These are phyloP conservation scores for Hypoxylon intermedium DNA, from an alignment of 495 filamentous ascomycete species.

Conservation along the genomic window DNA sequence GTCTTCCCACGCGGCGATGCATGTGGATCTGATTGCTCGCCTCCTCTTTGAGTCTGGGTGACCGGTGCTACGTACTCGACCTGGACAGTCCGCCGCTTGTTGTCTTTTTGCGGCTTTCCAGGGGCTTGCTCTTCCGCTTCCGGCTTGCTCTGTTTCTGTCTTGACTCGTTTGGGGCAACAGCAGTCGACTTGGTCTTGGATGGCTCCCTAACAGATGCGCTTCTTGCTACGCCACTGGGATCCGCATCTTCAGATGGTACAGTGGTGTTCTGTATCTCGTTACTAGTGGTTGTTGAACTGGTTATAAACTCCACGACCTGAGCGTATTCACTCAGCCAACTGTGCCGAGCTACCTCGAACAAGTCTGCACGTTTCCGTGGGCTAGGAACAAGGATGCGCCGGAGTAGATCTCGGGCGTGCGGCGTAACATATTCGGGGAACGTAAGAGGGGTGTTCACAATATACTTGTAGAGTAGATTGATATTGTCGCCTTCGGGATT, in stretches of 20 bases:
- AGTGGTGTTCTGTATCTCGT: constrained; percentile 84
- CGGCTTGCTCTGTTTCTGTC: constrained; percentile 76
- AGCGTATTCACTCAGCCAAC: constrained; percentile 95
- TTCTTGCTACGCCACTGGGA: constrained; percentile 73
- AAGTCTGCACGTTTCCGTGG: constrained; percentile 93
- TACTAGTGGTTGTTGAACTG: constrained; percentile 86
- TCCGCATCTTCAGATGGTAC: constrained; percentile 72
- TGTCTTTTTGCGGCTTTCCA: constrained; percentile 72
- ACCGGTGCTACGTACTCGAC: constrained; percentile 96
- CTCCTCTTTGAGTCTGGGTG: constrained; percentile 72
- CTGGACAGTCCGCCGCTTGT: constrained; percentile 93
- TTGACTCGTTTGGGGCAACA: constrained; percentile 69
- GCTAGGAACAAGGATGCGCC: constrained; percentile 94
- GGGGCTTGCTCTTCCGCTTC: constrained; percentile 70
- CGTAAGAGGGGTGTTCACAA: constrained; percentile 94
- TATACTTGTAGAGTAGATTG: constrained; percentile 99
- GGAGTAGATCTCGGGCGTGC: constrained; percentile 89
- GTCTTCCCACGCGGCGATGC: constrained; percentile 49
- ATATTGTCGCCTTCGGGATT: constrained; percentile 99
- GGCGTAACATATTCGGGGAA: constrained; percentile 99
- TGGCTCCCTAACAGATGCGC: constrained; percentile 90
- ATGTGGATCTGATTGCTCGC: constrained; percentile 44
- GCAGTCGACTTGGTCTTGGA: constrained; percentile 68
- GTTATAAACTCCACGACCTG: constrained; percentile 96
- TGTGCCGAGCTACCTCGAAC: constrained; percentile 97